These are phyloP conservation scores for Neurospora sp. DNA, from an alignment of 495 filamentous ascomycete genomes.

Conservation along the genomic window DNA sequence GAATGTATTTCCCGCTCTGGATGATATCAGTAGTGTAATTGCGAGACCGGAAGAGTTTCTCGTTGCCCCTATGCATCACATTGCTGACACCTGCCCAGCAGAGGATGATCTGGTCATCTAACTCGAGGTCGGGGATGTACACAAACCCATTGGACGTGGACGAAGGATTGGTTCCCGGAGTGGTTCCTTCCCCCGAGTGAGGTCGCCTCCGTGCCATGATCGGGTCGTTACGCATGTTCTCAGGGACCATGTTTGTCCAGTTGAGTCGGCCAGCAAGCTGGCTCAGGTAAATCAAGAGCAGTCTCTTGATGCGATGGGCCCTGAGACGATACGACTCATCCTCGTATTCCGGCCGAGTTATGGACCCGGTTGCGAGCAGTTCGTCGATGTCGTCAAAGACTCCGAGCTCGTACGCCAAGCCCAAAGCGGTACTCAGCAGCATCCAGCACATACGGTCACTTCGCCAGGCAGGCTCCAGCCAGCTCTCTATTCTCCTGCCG, in stretches of 20 bases:
- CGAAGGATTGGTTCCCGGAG: constrained; percentile 43
- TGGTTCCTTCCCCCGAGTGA: constrained; percentile 36
- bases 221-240: constrained; percentile 42
- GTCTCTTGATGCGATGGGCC: constrained; percentile 69
- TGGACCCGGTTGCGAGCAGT: constrained; percentile 38
- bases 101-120: constrained; percentile 71
- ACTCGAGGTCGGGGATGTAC: constrained; percentile 47
- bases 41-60: constrained; percentile 70
- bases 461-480: constrained; percentile 92
- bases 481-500: constrained; percentile 74
- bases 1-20: constrained; percentile 69
- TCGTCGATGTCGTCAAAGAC: constrained; percentile 82
- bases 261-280: constrained; percentile 87
- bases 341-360: constrained; percentile 47
- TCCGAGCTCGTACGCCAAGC: constrained; percentile 84
- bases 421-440: constrained; percentile 81
- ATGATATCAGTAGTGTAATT: constrained; percentile 80
- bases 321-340: constrained; percentile 67
- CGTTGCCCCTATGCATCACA: constrained; percentile 79
- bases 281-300: constrained; percentile 81
- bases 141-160: constrained; percentile 42
- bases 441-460: constrained; percentile 99
- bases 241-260: constrained; percentile 87
- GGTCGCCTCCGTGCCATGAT: constrained; percentile 33
- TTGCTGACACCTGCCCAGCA: constrained; percentile 87